Evolutionary conservation across 805 yeast genomes (phyloP).

Genomic region (Saturnispora hagleri): DNA sequence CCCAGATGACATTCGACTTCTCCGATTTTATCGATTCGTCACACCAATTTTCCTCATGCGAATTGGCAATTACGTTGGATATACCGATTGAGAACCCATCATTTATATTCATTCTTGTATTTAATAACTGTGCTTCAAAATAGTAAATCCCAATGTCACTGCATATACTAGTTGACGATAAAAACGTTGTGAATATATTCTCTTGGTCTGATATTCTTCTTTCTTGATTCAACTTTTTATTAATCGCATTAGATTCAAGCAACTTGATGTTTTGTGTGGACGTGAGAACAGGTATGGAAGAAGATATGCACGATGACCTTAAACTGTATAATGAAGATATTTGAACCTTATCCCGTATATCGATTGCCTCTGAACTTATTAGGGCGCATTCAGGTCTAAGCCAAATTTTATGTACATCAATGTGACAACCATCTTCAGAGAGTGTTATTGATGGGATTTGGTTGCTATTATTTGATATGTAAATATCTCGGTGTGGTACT

Average conservation of each 20-base stretch:
- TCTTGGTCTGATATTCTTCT: slow-evolving; percentile 4
- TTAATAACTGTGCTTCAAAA: background rate
- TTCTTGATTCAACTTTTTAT: slow-evolving; percentile 1
- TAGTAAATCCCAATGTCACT: slow-evolving; percentile 1
- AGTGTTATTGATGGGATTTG: background rate
- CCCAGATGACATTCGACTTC: slow-evolving; percentile 34
- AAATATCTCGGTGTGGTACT: slow-evolving; percentile 4
- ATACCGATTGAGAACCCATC: slow-evolving; percentile 4
- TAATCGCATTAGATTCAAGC: background rate
- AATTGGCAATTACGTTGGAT: background rate
- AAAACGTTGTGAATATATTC: background rate
- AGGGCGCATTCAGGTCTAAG: slow-evolving; percentile 5
- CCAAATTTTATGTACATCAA: background rate
- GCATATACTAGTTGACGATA: background rate
- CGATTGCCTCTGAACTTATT: background rate
- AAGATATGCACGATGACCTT: slow-evolving; percentile 1
- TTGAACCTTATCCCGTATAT: slow-evolving; percentile 3
- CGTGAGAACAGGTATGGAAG: background rate
- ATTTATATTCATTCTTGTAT: background rate
- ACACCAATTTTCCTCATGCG: background rate
- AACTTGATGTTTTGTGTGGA: slow-evolving; percentile 3
- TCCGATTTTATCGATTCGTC: slow-evolving; percentile 7
- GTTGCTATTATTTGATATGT: background rate
- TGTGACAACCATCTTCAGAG: background rate
- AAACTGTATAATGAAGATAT: slow-evolving; percentile 5